These are phyloP conservation scores for Sclerotinia spermophila DNA, from an alignment of 2,329 filamentous ascomycete species.

Conservation along the genomic window DNA sequence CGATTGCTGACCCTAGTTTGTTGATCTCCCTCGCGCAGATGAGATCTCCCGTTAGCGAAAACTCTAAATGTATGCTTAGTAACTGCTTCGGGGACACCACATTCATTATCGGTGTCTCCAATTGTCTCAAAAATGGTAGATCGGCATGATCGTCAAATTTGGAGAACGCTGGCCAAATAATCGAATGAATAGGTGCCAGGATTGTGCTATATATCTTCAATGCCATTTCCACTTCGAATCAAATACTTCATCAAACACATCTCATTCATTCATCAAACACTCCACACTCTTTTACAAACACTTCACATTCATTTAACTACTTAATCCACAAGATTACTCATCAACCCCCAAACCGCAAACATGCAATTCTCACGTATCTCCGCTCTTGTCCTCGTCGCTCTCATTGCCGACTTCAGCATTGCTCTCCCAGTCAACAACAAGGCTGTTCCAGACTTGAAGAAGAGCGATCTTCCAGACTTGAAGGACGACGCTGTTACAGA, in stretches of 20 bases:
- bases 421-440: background rate
- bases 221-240: background rate
- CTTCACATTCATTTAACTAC: background rate
- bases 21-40: background rate
- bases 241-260: background rate
- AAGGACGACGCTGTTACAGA: too few species aligned
- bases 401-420: background rate
- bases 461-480: too few species aligned
- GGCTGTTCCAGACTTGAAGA: too few species aligned
- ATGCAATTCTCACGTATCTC: conserved; percentile 7
- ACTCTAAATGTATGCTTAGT: too few species aligned
- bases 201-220: background rate
- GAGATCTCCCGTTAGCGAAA: background rate
- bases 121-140: background rate
- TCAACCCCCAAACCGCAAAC: background rate
- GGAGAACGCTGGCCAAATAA: background rate
- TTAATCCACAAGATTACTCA: background rate
- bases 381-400: background rate
- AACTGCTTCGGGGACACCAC: background rate
- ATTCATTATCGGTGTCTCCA: background rate
- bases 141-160: background rate
- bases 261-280: background rate
- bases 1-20: background rate
- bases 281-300: background rate
- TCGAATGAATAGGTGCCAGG: background rate